phyloP scores from a whole-genome alignment of 306 rosid genomes.

The Citrullus amarus region DNA sequence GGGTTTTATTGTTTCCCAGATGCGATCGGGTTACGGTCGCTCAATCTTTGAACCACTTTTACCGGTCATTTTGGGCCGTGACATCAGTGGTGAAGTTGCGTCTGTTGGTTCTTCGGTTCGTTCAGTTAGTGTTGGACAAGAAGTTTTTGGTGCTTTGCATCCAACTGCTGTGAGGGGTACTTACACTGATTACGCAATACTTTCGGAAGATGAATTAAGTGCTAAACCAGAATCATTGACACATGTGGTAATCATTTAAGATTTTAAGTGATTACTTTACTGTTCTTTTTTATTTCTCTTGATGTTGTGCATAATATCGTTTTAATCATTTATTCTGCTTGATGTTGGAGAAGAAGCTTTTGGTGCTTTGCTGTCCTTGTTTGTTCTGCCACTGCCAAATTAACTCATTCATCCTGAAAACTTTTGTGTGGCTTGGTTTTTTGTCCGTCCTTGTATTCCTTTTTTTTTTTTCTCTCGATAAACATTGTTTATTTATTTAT shows the following conservation, averaged over 20 bases:
- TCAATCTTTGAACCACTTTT: constrained; percentile 57
- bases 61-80: constrained; percentile 90
- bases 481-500: too few relatives aligned
- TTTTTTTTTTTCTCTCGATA: too few relatives aligned
- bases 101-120: constrained; percentile 58
- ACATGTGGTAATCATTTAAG: constrained; percentile 58
- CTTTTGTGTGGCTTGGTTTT: not conserved
- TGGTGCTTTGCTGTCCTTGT: not conserved
- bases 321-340: not conserved
- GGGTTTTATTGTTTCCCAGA: constrained; percentile 28
- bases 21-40: constrained; percentile 92
- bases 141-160: constrained; percentile 97
- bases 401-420: not conserved
- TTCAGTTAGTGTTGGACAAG: constrained; percentile 49
- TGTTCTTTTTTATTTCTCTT: not conserved
- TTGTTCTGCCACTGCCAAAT: not conserved
- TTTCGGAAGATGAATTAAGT: constrained; percentile 65
- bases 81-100: constrained; percentile 86
- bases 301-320: not conserved
- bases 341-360: too few relatives aligned
- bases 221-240: constrained; percentile 56
- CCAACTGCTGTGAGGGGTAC: constrained; percentile 97
- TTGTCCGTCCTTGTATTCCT: too few relatives aligned
- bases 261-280: not conserved
- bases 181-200: constrained; percentile 83